Percentiles rank a stretch among this genome's conserved stretches.
Conservation (phyloP, 164 flowering plant species). For the Kingdonia uniflora region DNA sequence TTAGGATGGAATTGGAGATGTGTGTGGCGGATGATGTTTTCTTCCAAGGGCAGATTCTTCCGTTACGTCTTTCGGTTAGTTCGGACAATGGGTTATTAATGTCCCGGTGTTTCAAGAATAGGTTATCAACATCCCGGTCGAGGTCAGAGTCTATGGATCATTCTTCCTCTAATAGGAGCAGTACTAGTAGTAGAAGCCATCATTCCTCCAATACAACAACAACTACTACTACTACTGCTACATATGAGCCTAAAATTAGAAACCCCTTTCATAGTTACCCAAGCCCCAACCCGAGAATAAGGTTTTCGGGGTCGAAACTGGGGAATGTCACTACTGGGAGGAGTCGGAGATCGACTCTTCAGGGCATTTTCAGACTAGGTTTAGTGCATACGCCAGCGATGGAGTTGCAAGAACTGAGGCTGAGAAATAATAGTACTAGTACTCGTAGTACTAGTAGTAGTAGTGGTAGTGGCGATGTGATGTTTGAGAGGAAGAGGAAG, state of each 20-base stretch:
- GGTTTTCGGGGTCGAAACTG: slow-evolving; percentile 9
- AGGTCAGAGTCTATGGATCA: slow-evolving; percentile 56
- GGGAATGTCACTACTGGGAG: slow-evolving; percentile 3
- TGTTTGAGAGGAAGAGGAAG: neutral
- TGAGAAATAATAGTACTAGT: slow-evolving; percentile 15
- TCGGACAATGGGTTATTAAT: slow-evolving; percentile 23
- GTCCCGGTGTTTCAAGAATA: neutral
- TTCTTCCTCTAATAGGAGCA: slow-evolving; percentile 25
- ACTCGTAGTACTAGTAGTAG: slow-evolving; percentile 29
- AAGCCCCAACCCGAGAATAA: slow-evolving; percentile 52
- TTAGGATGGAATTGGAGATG: slow-evolving; percentile 31
- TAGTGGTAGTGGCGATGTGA: slow-evolving; percentile 12
- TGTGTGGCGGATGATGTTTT: slow-evolving; percentile 74
- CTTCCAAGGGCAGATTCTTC: slow-evolving; percentile 63
- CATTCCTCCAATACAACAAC: slow-evolving; percentile 25
- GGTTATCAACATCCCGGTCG: slow-evolving; percentile 24
- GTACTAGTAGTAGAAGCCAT: slow-evolving; percentile 41
- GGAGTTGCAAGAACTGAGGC: slow-evolving; percentile 34
- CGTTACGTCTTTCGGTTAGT: slow-evolving; percentile 50
- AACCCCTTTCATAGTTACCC: slow-evolving; percentile 43
- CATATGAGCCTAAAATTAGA: slow-evolving; percentile 14
- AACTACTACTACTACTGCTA: slow-evolving; percentile 7
- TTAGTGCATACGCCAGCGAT: slow-evolving; percentile 53
- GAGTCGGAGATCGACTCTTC: slow-evolving; percentile 23
- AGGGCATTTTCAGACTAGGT: slow-evolving; percentile 56